Evolutionary conservation across 306 rosid genomes (phyloP).

Genomic region (Corylus avellana): DNA sequence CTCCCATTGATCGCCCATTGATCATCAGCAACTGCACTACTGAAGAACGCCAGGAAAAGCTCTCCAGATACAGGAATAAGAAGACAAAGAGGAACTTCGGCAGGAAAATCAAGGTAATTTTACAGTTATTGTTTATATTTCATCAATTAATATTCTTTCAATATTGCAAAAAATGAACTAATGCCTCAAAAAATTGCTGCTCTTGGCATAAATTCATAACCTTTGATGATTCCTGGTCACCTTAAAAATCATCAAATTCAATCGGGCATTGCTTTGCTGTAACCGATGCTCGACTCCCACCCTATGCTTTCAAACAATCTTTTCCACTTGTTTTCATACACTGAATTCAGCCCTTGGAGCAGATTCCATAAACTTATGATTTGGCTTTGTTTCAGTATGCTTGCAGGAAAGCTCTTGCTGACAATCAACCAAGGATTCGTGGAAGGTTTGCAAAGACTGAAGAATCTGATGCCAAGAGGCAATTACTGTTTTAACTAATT

Average conservation of each 20-base stretch:
- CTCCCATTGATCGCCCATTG: constrained; percentile 64
- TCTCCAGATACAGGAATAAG: constrained; percentile 92
- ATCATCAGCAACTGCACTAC: constrained; percentile 60
- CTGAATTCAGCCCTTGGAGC: constrained; percentile 5
- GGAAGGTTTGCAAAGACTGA: constrained; percentile 98
- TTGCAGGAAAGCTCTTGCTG: constrained; percentile 99
- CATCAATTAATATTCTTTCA: background rate
- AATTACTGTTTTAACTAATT: constrained; percentile 32
- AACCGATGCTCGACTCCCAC: background rate
- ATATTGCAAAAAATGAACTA: background rate
- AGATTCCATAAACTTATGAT: constrained; percentile 14
- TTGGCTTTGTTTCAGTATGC: constrained; percentile 63
- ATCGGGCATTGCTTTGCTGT: background rate
- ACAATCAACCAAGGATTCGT: constrained; percentile 95
- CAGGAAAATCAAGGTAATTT: constrained; percentile 91
- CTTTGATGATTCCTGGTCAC: background rate
- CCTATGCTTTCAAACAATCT: background rate
- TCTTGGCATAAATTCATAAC: background rate
- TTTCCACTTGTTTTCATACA: constrained; percentile 7
- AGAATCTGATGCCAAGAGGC: constrained; percentile 63
- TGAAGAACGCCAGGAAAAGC: constrained; percentile 86
- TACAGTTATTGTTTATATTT: background rate
- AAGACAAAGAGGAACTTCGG: constrained; percentile 91
- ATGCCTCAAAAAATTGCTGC: background rate
- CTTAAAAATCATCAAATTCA: background rate